Evolutionary conservation across 805 yeast species (phyloP), one percentile per base, ranked within the genome.

Genomic region (Candida insectalens): DNA sequence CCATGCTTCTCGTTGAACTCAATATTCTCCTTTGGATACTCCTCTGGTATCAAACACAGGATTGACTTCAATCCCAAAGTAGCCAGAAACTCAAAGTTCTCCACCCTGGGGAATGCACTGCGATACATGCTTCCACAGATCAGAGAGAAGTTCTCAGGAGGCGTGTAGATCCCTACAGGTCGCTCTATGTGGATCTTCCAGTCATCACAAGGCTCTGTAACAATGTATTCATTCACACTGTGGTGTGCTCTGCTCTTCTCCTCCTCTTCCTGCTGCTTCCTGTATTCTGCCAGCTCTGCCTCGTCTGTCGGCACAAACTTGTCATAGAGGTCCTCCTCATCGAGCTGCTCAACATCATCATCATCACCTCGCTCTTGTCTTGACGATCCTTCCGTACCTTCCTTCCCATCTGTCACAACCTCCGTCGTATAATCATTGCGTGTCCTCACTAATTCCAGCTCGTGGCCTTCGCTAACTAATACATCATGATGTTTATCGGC

Each of bases 81-180:
- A 42, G 66, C 55, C 28, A 92, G 57, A 50, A 83, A 89, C 16
- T 65, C 55, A 48, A 89, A 85, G 55, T 87, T 87, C 50, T 80
- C 92, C 2, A 77, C 68, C 33, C 89, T 71, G 2, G 98, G 98
- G 55, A 89, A 89, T 29, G 95, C 82, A 27, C 89, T 76, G 36
- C 98, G 65, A 56, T 85, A 92, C 4, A 92, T 81, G 30, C 70
- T 65, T 34, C 77, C 75, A 35, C 80, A 74, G 2, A 92, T 95
- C 31, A 81, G 75, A 5, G 94, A 73, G 57, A 92, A 92, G 60
- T 92, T 92, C 52, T 92, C 96, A 3, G 98, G 98, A 10, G 94
- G 79, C 5, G 70, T 59, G 25, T 65, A 44, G 5, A 34, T 33
- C 8, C 46, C 43, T 19, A 30, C 29, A 12, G 31, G 27, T 29